Base-by-base conservation (phyloP, 179 eudicot species). In the Corrigiola litoralis region DNA sequence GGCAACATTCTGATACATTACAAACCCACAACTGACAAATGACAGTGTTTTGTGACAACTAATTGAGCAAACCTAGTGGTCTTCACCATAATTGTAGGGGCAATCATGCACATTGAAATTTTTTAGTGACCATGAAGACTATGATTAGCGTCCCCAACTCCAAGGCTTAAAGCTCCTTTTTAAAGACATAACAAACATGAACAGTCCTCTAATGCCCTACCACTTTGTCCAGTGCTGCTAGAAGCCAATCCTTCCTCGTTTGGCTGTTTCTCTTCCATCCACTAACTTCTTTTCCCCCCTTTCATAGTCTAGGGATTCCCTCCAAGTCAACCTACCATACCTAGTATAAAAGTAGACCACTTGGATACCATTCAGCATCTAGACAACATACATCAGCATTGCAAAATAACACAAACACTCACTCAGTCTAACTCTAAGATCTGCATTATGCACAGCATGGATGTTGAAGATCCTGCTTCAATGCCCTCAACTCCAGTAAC, bases 401-500 rank as follows among this genome's bases (percentile, higher is more conserved):
- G 34, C 25, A 33, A n/a, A 49, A 53, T 27, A n/a, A 37, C 23
- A 36, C 63, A 37, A 40, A 34, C 31, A 61, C 55, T 61, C 42
- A 17, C 44, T 24, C 34, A n/a, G n/a, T n/a, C n/a, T n/a, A 25
- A 41, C 4, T 16, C 28, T 27, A 31, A 48, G 29, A 55, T 61
- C 33, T 5, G 49, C 58, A 63, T 49, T 40, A 29, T 72, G 64
- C 34, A 65, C 27, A 68, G 41, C 12, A 84, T 85, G 91, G 95
- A 85, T 6, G 27, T 44, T 67, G 95, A 89, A 75, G 87, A 87
- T 63, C 73, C 63, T 8, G 56, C 50, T 36, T 85, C 96, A 41
- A 80, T 71, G 48, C 90, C 98, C 51, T 80, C 98, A 23, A 85
- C 92, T 18, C 98, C 95, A 0, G 76, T 45, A 52, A 88, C 97